phyloP scores from a whole-genome alignment of 129 eudicot genomes.

The Chrysanthemum seticuspe region DNA sequence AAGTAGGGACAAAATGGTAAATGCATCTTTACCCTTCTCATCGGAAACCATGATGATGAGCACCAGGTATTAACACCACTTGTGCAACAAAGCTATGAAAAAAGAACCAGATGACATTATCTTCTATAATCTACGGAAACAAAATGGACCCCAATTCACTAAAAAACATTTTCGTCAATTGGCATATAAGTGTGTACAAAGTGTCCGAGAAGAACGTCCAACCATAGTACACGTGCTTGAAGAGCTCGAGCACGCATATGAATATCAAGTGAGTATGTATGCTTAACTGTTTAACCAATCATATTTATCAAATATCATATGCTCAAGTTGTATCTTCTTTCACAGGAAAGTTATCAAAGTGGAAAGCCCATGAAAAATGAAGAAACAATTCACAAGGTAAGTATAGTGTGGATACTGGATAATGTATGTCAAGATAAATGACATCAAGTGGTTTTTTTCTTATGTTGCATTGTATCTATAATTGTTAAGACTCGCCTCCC shows the following conservation, averaged over 20 bases:
- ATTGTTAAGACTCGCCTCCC: too few relatives aligned
- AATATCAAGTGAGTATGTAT: not conserved
- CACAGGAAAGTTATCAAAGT: constrained; percentile 18
- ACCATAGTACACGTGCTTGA: constrained; percentile 21
- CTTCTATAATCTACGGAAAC: not conserved
- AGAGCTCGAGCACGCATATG: constrained; percentile 19
- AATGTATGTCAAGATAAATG: too few relatives aligned
- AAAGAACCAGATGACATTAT: constrained; percentile 15
- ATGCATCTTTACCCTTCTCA: not conserved
- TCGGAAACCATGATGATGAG: constrained; percentile 2
- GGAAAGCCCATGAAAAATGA: constrained; percentile 29
- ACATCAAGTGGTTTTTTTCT: too few relatives aligned
- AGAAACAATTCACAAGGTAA: constrained; percentile 17
- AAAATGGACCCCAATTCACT: constrained; percentile 6
- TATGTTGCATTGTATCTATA: too few relatives aligned
- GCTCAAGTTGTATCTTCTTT: not conserved
- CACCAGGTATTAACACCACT: constrained; percentile 5
- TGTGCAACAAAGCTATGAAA: constrained; percentile 9
- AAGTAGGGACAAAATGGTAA: too few relatives aligned
- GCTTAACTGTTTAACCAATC: not conserved
- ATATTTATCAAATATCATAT: not conserved
- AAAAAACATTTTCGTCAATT: not conserved
- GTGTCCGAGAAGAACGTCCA: constrained; percentile 20
- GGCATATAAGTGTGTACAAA: not conserved
- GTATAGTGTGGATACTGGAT: too few relatives aligned